Base-by-base conservation (phyloP, 2,329 filamentous ascomycete species). In the Talaromyces sp. region DNA sequence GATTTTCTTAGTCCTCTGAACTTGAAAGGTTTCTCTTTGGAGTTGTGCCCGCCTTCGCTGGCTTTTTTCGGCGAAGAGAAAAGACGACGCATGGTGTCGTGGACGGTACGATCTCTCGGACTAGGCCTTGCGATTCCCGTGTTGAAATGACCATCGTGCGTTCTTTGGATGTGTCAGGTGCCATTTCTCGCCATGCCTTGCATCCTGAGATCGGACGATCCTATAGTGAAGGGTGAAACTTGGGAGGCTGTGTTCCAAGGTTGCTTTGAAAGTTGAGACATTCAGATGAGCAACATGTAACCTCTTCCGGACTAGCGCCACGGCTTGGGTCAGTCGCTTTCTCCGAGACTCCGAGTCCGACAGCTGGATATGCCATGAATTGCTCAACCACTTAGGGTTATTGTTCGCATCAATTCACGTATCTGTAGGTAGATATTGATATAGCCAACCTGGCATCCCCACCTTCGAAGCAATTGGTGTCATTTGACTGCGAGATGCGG, bases 71-170 rank as follows among this genome's bases (percentile, higher is more conserved):
- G 64, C 57, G 72, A 64, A 63, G 76, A 72, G 55, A 70, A 67
- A 60, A 76, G 67, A 60, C 73, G 69, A 68, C 66, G 74, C 75
- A 76, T 77, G 56, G 66, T 75, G 69, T 62, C 21, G 48, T 54
- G 48, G n/a, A 35, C 31, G 31, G n/a, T 12, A 35, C n/a, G 6
- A 18, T 18, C 28, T 52, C 48, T 31, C 33, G 28, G 28, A 35
- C n/a, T 21, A 33, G 48, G 11, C n/a, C 16, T 31, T 28, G 16
- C 48, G 25, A 28, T 18, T 39, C 18, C 11, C 7, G 44, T 7
- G 35, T 40, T 37, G 42, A 50, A 48, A 60, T 50, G 21, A 60
- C 57, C 58, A 60, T 60, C 33, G 9, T 60, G 35, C 5, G 6
- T 39, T 28, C 5, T 35, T 14, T 33, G 40, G 14, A 21, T 5